Conservation (phyloP, 2,329 filamentous ascomycete genomes). For the Colletotrichum filicis region DNA sequence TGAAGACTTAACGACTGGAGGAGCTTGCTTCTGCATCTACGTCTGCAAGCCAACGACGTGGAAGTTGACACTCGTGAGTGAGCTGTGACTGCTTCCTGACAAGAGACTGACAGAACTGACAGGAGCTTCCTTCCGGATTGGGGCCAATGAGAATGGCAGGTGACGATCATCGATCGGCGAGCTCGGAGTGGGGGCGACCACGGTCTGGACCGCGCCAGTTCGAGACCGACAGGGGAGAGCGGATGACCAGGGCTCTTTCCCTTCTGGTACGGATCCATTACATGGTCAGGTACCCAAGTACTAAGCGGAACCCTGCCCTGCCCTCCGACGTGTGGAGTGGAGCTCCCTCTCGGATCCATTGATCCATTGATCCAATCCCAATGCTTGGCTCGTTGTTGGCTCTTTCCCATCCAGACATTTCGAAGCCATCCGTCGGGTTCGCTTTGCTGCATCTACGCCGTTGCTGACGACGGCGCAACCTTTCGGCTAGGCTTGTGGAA, state of each 20-base stretch:
- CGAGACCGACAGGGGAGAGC: conserved; percentile 16
- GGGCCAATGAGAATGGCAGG: conserved; percentile 26
- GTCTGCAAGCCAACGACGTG: background rate
- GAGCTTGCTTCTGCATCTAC: too few species aligned
- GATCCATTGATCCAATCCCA: too few species aligned
- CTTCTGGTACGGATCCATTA: background rate
- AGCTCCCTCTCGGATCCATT: background rate
- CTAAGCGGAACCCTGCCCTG: background rate
- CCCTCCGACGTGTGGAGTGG: background rate
- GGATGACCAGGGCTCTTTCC: background rate
- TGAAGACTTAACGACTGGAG: background rate
- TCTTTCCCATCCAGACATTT: conserved; percentile 3
- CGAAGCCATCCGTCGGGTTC: background rate
- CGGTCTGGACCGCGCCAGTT: conserved; percentile 27
- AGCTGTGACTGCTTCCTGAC: background rate
- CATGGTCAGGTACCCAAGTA: too few species aligned
- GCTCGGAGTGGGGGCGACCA: conserved; percentile 15
- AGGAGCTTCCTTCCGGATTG: conserved; percentile 16
- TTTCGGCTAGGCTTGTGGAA: conserved; percentile 6
- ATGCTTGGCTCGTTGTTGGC: conserved; percentile 4
- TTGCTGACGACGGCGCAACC: conserved; percentile 5
- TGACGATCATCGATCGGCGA: conserved; percentile 30
- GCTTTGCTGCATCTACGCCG: background rate
- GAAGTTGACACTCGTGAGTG: background rate
- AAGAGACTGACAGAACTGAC: background rate